Conservation (phyloP, 2,329 filamentous ascomycete species). For the Alternaria sp. region DNA sequence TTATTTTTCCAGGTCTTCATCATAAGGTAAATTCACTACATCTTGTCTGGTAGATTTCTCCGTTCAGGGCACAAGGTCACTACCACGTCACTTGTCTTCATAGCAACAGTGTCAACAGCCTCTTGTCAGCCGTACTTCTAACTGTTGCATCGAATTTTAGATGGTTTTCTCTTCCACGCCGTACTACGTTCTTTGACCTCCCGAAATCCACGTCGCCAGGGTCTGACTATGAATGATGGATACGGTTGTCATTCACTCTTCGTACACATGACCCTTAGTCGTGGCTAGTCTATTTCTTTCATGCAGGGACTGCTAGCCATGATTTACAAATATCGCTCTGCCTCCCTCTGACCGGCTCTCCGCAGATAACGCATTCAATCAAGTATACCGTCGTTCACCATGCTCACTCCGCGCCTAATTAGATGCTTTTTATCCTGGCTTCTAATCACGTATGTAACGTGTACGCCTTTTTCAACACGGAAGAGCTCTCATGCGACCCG, state of each 20-base stretch:
- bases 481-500: neutral
- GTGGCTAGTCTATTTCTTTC: neutral
- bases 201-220: neutral
- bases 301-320: neutral
- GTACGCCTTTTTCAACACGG: slow-evolving; percentile 12
- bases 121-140: neutral
- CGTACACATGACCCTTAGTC: neutral
- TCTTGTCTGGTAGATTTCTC: neutral
- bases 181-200: neutral
- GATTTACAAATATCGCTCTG: slow-evolving; percentile 5
- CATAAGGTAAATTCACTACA: slow-evolving; percentile 1
- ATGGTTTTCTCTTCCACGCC: neutral
- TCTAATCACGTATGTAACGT: slow-evolving; percentile 18
- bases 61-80: slow-evolving; percentile 6
- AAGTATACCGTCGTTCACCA: slow-evolving; percentile 10
- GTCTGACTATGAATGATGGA: neutral
- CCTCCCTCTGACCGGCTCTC: slow-evolving; percentile 8
- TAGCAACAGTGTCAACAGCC: neutral
- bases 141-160: neutral
- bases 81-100: slow-evolving; percentile 1
- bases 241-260: neutral
- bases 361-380: neutral
- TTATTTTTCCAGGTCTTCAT: neutral
- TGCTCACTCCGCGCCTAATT: slow-evolving; percentile 13
- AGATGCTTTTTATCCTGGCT: slow-evolving; percentile 8